Evolutionary conservation across 306 rosid species (phyloP).

Genomic region (cucumber (Cucumis sativus)): Cucumber_9930_V3 NC_026657.2:34751001-34751500

Average conservation of each 20-base stretch:
- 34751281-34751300: neutral
- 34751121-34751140: slow-evolving; percentile 48
- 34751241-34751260: slow-evolving; percentile 86
- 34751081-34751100: slow-evolving; percentile 52
- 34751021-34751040: slow-evolving; percentile 54
- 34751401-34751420: neutral
- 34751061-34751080: slow-evolving; percentile 47
- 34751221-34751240: slow-evolving; percentile 79
- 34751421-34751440: neutral
- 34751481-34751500: neutral
- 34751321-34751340: neutral
- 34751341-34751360: neutral
- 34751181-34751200: slow-evolving; percentile 75
- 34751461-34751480: neutral
- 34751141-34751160: slow-evolving; percentile 60
- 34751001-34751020: slow-evolving; percentile 63
- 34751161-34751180: slow-evolving; percentile 59
- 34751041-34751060: slow-evolving; percentile 38
- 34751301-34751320: neutral
- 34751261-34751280: slow-evolving; percentile 15
- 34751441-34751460: neutral
- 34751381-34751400: neutral
- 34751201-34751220: slow-evolving; percentile 69
- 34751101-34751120: slow-evolving; percentile 32
- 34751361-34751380: neutral